These are phyloP conservation scores for Bipolaris zeicola DNA, from an alignment of 2,329 filamentous ascomycete species.

Conservation along the genomic window DNA sequence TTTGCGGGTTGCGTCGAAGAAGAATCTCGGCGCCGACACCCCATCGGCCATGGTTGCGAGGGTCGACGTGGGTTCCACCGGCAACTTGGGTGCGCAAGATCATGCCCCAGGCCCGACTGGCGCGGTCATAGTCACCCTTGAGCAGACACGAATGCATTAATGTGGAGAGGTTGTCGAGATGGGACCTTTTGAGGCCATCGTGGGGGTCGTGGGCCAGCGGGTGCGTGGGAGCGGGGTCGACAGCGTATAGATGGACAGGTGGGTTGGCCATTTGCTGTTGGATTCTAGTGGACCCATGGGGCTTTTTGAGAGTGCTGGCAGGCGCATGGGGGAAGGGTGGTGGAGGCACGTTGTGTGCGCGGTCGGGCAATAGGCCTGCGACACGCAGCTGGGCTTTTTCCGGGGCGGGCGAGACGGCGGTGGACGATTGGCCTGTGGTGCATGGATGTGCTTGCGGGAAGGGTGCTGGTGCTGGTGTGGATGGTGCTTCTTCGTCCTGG, in stretches of 20 bases:
- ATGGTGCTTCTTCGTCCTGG: too few species aligned
- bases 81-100: conserved; percentile 67
- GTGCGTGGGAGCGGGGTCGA: conserved; percentile 22
- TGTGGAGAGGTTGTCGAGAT: conserved; percentile 70
- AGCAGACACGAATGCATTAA: conserved; percentile 75
- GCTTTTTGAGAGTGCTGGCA: conserved; percentile 22
- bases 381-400: conserved; percentile 44
- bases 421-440: conserved; percentile 21
- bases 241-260: conserved; percentile 50
- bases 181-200: conserved; percentile 53
- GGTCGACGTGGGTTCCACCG: conserved; percentile 64
- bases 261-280: conserved; percentile 50
- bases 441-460: conserved; percentile 1
- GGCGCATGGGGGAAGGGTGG: conserved; percentile 54
- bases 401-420: conserved; percentile 24
- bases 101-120: conserved; percentile 75
- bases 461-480: not conserved
- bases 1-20: conserved; percentile 58
- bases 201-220: conserved; percentile 18
- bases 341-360: conserved; percentile 47
- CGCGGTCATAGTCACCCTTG: conserved; percentile 71
- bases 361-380: conserved; percentile 50
- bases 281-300: conserved; percentile 29
- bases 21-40: conserved; percentile 83
- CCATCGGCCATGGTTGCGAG: conserved; percentile 75